phyloP scores from a whole-genome alignment of 768 basidiomycete species.

The Paxillus involutus region DNA sequence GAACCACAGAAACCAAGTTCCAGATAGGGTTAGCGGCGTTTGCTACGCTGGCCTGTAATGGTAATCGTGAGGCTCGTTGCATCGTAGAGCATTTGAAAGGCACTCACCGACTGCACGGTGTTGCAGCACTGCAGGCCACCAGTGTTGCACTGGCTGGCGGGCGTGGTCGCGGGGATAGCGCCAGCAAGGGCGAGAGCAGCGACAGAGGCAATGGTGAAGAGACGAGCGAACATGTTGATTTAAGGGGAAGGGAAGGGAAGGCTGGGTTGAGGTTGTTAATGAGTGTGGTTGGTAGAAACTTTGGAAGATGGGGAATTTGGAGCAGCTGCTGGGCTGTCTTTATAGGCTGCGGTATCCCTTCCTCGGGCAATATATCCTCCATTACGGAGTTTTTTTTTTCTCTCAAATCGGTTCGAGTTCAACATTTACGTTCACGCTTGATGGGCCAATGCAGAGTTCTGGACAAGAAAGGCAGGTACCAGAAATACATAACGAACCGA shows the following conservation, averaged over 20 bases:
- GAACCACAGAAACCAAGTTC: neutral
- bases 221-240: conserved; percentile 18
- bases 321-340: neutral
- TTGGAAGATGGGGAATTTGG: neutral
- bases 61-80: too few species aligned
- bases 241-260: neutral
- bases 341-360: conserved; percentile 1
- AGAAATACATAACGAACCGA: too few species aligned
- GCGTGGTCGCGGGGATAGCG: neutral
- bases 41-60: neutral
- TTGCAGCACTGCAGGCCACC: conserved; percentile 16
- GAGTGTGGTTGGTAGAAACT: conserved; percentile 3
- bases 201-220: conserved; percentile 12
- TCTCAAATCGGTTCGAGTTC: neutral
- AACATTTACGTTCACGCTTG: neutral
- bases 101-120: conserved; percentile 2
- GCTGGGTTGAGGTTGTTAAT: neutral
- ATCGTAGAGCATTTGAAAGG: neutral
- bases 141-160: conserved; percentile 9
- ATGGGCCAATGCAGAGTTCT: too few species aligned
- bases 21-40: neutral
- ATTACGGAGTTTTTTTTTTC: neutral
- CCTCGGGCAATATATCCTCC: neutral
- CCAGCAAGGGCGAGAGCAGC: conserved; percentile 13
- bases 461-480: too few species aligned